Conservation (phyloP, 2,329 filamentous ascomycete genomes). For the Monosporascus sp. region DNA sequence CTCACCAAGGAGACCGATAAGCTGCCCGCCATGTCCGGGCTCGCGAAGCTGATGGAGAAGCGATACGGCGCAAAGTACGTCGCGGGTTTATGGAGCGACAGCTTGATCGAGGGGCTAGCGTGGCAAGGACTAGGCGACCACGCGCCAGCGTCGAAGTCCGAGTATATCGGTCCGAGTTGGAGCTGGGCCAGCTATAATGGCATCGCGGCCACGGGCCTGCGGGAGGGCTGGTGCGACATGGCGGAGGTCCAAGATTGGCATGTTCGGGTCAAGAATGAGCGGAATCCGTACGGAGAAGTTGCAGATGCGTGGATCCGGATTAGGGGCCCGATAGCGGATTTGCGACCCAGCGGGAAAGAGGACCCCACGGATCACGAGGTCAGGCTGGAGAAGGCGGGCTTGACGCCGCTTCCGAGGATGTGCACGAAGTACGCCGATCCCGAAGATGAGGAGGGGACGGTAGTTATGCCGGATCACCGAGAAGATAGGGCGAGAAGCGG, state of each 20-base stretch:
- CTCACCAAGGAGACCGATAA: conserved; percentile 9
- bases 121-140: conserved; percentile 6
- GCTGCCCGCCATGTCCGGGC: conserved; percentile 12
- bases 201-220: not conserved
- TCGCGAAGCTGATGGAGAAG: conserved; percentile 7
- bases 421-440: not conserved
- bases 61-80: conserved; percentile 7
- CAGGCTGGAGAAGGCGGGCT: not conserved
- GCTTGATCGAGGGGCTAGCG: conserved; percentile 6
- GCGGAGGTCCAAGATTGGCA: conserved; percentile 7
- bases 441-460: too few relatives aligned
- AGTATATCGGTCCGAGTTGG: conserved; percentile 14
- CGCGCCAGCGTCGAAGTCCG: not conserved
- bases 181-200: conserved; percentile 14
- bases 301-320: conserved; percentile 10
- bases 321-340: conserved; percentile 4
- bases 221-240: not conserved
- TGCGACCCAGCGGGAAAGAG: not conserved
- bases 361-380: not conserved
- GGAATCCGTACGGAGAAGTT: conserved; percentile 12
- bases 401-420: not conserved
- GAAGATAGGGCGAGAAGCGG: too few relatives aligned
- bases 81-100: conserved; percentile 11
- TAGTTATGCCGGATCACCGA: too few relatives aligned
- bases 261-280: conserved; percentile 3